These are phyloP conservation scores for Scheffersomyces amazonensis DNA, from an alignment of 805 yeast species.

Conservation along the genomic window DNA sequence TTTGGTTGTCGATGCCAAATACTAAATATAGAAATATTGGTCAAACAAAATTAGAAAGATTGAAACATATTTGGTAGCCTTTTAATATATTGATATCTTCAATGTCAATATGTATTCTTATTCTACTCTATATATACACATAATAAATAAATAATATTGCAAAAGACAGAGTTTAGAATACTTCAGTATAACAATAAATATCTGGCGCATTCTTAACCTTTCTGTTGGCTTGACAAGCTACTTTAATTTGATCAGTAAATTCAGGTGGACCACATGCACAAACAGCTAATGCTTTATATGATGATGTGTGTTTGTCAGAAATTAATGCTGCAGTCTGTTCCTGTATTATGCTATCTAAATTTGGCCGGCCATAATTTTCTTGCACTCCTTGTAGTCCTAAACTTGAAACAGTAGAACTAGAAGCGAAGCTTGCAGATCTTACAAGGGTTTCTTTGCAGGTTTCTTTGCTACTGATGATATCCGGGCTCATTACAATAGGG, in stretches of 20 bases:
- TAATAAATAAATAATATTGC: not conserved
- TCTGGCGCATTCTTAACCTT: slow-evolving; percentile 31
- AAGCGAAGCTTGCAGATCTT: not conserved
- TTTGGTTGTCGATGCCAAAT: slow-evolving; percentile 16
- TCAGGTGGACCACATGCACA: slow-evolving; percentile 38
- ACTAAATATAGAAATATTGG: slow-evolving; percentile 3
- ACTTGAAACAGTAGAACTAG: not conserved
- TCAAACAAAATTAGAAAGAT: not conserved
- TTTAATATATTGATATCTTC: too few relatives aligned
- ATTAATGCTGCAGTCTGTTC: not conserved
- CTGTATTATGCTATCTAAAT: not conserved
- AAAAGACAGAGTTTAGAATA: slow-evolving; percentile 13
- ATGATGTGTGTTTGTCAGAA: not conserved
- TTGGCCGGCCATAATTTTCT: slow-evolving; percentile 1
- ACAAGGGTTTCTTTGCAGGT: not conserved
- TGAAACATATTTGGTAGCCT: not conserved
- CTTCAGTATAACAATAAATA: slow-evolving; percentile 40
- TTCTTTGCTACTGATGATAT: not conserved
- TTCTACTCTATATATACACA: too few relatives aligned
- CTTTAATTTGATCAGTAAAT: slow-evolving; percentile 26
- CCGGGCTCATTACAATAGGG: too few relatives aligned
- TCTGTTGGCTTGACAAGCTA: slow-evolving; percentile 25
- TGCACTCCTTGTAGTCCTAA: not conserved
- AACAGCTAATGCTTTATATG: slow-evolving; percentile 32
- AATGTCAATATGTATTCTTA: too few relatives aligned